Conservation (phyloP, 2,329 filamentous ascomycete species). For the Dendryphion nanum region DNA sequence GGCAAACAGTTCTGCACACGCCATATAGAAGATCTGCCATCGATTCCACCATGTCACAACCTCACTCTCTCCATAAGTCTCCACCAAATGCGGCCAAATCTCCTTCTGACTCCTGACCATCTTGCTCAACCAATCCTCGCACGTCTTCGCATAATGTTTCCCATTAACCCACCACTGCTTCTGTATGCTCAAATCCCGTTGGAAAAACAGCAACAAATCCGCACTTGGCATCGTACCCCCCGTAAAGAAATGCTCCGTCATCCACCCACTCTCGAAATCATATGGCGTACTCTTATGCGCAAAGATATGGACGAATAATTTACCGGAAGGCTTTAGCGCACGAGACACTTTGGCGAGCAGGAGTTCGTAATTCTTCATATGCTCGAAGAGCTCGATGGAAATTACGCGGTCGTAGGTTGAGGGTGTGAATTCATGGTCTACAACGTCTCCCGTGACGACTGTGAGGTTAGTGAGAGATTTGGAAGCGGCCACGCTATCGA, state of each 20-base stretch:
- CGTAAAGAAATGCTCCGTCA: constrained; percentile 72
- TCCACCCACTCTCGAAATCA: constrained; percentile 71
- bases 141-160: constrained; percentile 66
- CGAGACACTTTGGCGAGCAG: constrained; percentile 63
- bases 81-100: constrained; percentile 63
- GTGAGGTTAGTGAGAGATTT: constrained; percentile 60
- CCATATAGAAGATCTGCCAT: constrained; percentile 73
- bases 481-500: constrained; percentile 57
- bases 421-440: constrained; percentile 62
- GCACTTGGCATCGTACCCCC: constrained; percentile 70
- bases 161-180: constrained; percentile 72
- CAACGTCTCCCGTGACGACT: constrained; percentile 66
- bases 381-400: constrained; percentile 71
- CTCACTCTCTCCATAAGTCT: constrained; percentile 64
- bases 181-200: constrained; percentile 59
- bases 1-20: constrained; percentile 67
- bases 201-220: constrained; percentile 66
- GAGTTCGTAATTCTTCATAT: constrained; percentile 73
- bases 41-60: constrained; percentile 64
- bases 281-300: constrained; percentile 64
- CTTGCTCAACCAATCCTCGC: constrained; percentile 65
- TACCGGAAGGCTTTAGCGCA: constrained; percentile 61
- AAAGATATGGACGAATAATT: constrained; percentile 70
- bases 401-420: constrained; percentile 63
- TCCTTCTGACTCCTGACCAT: constrained; percentile 59